phyloP scores from a whole-genome alignment of 169 alveolate genomes.

The Cryptosporidium tyzzeri region DNA sequence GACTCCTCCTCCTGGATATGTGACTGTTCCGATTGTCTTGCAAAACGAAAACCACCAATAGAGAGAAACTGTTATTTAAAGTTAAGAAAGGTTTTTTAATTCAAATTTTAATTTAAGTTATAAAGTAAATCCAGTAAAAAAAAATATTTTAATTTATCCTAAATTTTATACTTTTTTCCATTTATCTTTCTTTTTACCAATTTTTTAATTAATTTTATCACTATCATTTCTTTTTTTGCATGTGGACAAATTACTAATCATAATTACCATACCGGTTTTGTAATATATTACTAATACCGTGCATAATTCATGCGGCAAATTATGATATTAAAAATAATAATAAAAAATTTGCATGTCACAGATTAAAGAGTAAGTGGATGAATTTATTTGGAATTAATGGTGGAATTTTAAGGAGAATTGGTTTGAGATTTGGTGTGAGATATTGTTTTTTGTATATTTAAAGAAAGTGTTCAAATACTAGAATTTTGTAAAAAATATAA shows the following conservation, averaged over 20 bases:
- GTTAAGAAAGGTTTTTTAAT: conserved; percentile 1
- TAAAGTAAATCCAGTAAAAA: neutral
- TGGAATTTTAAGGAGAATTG: neutral
- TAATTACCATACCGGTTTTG: neutral
- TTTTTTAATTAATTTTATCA: neutral
- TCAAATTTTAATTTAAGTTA: neutral
- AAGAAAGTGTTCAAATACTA: neutral
- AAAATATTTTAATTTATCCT: no score
- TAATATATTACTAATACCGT: neutral
- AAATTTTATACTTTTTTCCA: neutral
- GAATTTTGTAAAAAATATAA: neutral
- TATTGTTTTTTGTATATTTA: neutral
- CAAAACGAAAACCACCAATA: neutral
- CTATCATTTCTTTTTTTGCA: neutral
- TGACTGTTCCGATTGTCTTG: conserved; percentile 65
- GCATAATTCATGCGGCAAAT: conserved; percentile 24
- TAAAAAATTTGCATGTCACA: neutral
- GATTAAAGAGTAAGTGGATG: neutral
- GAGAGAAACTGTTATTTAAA: neutral
- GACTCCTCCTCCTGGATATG: conserved; percentile 68
- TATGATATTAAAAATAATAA: neutral
- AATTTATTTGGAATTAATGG: conserved; percentile 12
- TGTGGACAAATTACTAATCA: conserved; percentile 15
- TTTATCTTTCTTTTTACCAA: neutral
- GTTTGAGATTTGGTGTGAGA: neutral